These are phyloP conservation scores for Crataegus laevigata DNA, from an alignment of 306 rosid genomes.

Conservation along the genomic window DNA sequence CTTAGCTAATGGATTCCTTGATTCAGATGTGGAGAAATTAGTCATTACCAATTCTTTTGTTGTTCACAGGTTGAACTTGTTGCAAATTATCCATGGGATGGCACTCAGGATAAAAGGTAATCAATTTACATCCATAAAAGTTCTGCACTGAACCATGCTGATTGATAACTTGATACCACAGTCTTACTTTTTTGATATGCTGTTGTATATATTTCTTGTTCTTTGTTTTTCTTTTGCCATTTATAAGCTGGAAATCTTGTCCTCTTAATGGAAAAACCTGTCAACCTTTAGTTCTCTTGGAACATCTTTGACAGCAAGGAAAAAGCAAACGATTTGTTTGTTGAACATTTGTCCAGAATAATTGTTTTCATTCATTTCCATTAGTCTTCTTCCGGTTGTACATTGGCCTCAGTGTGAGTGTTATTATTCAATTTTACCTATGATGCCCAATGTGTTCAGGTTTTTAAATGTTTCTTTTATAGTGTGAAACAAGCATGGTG, in stretches of 20 bases:
- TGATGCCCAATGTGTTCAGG: neutral
- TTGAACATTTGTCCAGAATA: neutral
- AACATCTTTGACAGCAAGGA: neutral
- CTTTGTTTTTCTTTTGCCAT: neutral
- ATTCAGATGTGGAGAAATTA: conserved; percentile 3
- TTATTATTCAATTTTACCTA: neutral
- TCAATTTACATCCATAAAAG: neutral
- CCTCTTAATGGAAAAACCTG: neutral
- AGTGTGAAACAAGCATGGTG: neutral
- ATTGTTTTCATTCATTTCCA: neutral
- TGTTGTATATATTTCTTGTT: neutral
- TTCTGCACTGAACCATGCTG: neutral
- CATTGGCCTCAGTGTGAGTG: neutral
- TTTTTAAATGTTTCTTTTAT: neutral
- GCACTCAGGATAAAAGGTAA: conserved; percentile 69
- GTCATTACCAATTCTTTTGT: conserved; percentile 7
- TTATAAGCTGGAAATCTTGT: neutral
- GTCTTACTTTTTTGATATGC: neutral
- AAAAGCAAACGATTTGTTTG: neutral
- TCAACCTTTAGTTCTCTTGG: neutral
- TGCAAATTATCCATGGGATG: conserved; percentile 99
- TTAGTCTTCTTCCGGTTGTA: neutral
- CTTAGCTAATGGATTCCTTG: conserved; percentile 1
- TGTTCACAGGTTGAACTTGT: conserved; percentile 82
- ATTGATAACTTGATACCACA: conserved; percentile 1